Evolutionary conservation across 164 flowering plant genomes (phyloP).

Genomic region (Litsea cubeba): DNA sequence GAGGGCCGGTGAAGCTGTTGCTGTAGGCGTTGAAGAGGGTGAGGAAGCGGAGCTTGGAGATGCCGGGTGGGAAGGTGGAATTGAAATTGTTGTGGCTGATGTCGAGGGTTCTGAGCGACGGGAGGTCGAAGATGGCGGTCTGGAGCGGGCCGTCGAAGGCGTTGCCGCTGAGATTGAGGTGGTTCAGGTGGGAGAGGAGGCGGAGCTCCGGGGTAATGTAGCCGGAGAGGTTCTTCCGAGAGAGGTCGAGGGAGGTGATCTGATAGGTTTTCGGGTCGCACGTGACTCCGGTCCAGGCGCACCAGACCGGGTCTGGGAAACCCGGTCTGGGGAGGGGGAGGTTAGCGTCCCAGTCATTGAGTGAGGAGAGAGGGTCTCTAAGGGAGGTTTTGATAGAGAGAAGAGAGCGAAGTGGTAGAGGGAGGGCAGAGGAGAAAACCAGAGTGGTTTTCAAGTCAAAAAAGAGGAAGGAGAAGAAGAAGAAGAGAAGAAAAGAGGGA

Average conservation of each 20-base stretch:
- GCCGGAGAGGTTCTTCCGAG: conserved; percentile 76
- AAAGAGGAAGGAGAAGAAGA: conserved; percentile 18
- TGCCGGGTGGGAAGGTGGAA: conserved; percentile 59
- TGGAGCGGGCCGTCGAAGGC: conserved; percentile 62
- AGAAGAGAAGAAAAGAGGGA: conserved; percentile 13
- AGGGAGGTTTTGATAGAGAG: conserved; percentile 68
- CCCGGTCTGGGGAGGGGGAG: conserved; percentile 19
- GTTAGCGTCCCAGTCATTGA: conserved; percentile 55
- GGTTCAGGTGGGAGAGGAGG: conserved; percentile 32
- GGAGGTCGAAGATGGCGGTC: conserved; percentile 43
- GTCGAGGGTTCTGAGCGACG: conserved; percentile 50
- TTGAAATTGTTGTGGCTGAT: conserved; percentile 73
- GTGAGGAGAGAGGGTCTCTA: conserved; percentile 46
- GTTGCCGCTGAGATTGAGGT: conserved; percentile 72
- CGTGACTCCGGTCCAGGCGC: conserved; percentile 80
- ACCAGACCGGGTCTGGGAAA: conserved; percentile 39
- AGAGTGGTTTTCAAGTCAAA: background rate
- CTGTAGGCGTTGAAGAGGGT: conserved; percentile 59
- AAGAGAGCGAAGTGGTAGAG: conserved; percentile 49
- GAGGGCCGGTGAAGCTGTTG: conserved; percentile 73
- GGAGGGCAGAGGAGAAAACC: conserved; percentile 19
- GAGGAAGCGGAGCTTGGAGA: conserved; percentile 53
- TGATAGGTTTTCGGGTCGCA: conserved; percentile 44
- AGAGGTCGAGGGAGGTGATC: conserved; percentile 60
- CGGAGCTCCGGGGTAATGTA: conserved; percentile 41